These are phyloP conservation scores for Scheffersomyces quercinus DNA, from an alignment of 1,139 yeast species.

Conservation along the genomic window DNA sequence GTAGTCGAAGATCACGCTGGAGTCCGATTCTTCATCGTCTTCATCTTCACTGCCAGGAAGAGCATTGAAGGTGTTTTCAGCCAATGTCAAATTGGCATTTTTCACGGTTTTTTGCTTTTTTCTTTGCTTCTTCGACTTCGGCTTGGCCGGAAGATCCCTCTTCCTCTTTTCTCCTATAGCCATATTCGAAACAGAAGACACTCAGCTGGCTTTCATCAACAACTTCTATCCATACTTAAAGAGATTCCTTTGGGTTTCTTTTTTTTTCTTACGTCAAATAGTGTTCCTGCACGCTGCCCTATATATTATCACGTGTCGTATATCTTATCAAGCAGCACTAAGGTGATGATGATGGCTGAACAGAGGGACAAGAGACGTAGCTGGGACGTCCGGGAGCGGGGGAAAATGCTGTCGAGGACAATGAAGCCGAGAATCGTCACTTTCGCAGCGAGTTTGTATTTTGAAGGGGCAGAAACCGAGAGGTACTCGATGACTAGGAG, in stretches of 20 bases:
- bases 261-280: too few species aligned
- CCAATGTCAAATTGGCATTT: slow-evolving; percentile 9
- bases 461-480: background rate
- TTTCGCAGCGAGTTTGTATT: background rate
- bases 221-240: too few species aligned
- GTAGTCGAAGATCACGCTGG: slow-evolving; percentile 22
- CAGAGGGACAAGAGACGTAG: too few species aligned
- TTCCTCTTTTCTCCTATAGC: slow-evolving; percentile 22
- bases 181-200: slow-evolving; percentile 4
- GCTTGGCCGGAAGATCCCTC: slow-evolving; percentile 15
- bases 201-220: too few species aligned
- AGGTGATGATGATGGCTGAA: too few species aligned
- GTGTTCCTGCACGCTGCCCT: too few species aligned
- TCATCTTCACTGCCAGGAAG: slow-evolving; percentile 18
- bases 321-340: too few species aligned
- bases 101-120: slow-evolving; percentile 12
- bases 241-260: too few species aligned
- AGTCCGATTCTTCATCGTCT: slow-evolving; percentile 19
- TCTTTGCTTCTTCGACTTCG: slow-evolving; percentile 20
- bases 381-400: too few species aligned
- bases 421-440: too few species aligned
- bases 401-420: too few species aligned
- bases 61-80: slow-evolving; percentile 20
- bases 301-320: too few species aligned
- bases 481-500: background rate